Percentiles rank a stretch among this genome's conserved stretches.
Evolutionary conservation across 2,329 filamentous ascomycete genomes (phyloP).

Genomic region (Cladosporium sphaerospermum): DNA sequence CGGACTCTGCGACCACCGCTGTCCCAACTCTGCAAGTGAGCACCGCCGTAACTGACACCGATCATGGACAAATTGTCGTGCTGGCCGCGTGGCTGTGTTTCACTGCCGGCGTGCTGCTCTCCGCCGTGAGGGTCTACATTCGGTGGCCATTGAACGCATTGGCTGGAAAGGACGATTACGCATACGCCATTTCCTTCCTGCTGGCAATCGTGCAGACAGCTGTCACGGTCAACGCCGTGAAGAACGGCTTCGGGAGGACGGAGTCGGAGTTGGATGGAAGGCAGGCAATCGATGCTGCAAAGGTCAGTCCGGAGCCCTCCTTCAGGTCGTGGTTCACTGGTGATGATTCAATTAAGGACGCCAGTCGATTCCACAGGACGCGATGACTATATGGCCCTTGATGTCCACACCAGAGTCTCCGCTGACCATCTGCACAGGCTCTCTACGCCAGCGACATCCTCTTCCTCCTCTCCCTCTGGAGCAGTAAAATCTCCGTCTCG

Average conservation of each 20-base stretch:
- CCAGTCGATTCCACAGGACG: too few relatives aligned
- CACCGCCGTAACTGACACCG: conserved; percentile 14
- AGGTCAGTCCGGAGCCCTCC: background rate
- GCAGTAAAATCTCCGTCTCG: conserved; percentile 16
- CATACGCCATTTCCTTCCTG: background rate
- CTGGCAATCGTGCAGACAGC: conserved; percentile 7
- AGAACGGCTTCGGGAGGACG: conserved; percentile 1
- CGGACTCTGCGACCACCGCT: conserved; percentile 7
- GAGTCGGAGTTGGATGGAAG: background rate
- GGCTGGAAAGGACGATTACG: conserved; percentile 10
- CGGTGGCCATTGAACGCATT: conserved; percentile 10
- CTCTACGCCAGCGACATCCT: conserved; percentile 16
- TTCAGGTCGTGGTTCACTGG: too few relatives aligned
- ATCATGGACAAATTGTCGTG: conserved; percentile 14
- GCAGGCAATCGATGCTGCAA: background rate
- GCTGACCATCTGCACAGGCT: conserved; percentile 4
- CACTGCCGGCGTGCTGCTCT: conserved; percentile 11
- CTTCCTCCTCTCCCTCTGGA: conserved; percentile 13
- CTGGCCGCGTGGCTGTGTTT: conserved; percentile 14
- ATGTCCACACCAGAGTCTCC: too few relatives aligned
- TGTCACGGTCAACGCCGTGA: background rate
- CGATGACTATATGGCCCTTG: too few relatives aligned
- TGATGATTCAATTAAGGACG: too few relatives aligned
- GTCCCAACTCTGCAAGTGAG: conserved; percentile 13
- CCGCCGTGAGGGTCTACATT: conserved; percentile 7